phyloP scores from a whole-genome alignment of 163 green algal genomes.

The Volvox carteri region DNA sequence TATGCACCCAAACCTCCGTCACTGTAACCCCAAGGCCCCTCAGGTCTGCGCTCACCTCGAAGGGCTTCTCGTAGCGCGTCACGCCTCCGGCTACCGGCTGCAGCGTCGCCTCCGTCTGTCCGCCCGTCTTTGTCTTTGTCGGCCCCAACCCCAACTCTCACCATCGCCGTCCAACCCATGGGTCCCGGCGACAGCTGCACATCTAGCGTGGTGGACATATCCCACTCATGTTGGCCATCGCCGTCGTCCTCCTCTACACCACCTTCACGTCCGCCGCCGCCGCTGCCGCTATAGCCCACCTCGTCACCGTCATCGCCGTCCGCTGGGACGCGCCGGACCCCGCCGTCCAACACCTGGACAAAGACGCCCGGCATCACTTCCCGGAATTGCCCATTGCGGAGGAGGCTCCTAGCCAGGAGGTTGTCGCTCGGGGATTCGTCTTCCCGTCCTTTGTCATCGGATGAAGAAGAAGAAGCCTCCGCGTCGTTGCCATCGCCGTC shows the following conservation, averaged over 20 bases:
- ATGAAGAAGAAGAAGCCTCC: too few relatives aligned
- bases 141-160: background rate
- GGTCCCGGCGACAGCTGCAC: constrained; percentile 25
- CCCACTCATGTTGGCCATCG: background rate
- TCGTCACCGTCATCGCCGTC: too few relatives aligned
- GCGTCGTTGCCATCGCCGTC: background rate
- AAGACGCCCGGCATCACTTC: background rate
- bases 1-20: too few relatives aligned
- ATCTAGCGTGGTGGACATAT: background rate
- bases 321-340: too few relatives aligned
- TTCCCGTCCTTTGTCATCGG: too few relatives aligned
- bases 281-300: constrained; percentile 3
- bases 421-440: too few relatives aligned
- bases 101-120: background rate
- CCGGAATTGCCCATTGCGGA: background rate
- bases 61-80: background rate
- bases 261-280: background rate
- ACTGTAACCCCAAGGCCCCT: background rate
- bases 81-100: background rate
- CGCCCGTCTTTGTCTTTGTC: too few relatives aligned
- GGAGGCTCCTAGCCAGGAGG: too few relatives aligned
- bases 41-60: background rate
- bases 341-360: background rate
- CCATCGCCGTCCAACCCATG: constrained; percentile 30
- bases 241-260: background rate